Conservation (phyloP, 2,329 filamentous ascomycete species). For the Hypomyces perniciosus region DNA sequence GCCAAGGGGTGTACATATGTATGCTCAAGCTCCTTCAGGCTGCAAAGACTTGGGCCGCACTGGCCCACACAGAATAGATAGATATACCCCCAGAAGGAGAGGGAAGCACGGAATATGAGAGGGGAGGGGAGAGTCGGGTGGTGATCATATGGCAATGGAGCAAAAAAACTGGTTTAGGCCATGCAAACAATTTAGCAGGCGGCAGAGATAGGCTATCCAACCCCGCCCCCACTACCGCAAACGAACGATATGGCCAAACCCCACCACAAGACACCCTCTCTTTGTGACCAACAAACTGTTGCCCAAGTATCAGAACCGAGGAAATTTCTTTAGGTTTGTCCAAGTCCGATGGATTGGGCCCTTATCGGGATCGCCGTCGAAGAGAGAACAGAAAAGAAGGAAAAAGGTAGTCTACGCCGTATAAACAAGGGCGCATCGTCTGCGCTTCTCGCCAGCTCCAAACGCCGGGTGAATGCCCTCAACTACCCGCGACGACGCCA, state of each 20-base stretch:
- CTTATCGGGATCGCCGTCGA: neutral
- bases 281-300: constrained; percentile 8
- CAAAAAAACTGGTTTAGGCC: too few relatives aligned
- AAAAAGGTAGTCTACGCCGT: neutral
- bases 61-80: too few relatives aligned
- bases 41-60: too few relatives aligned
- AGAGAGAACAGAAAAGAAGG: neutral
- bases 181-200: too few relatives aligned
- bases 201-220: constrained; percentile 3
- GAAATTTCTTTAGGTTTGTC: constrained; percentile 1
- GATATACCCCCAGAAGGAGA: too few relatives aligned
- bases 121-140: too few relatives aligned
- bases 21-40: too few relatives aligned
- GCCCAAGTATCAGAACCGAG: constrained; percentile 2
- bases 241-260: constrained; percentile 11
- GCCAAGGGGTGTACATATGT: too few relatives aligned
- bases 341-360: neutral
- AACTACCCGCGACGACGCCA: too few relatives aligned
- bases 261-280: constrained; percentile 12
- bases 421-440: constrained; percentile 7
- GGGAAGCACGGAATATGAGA: too few relatives aligned
- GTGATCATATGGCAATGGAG: neutral
- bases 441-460: neutral
- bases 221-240: constrained; percentile 9
- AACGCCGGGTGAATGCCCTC: too few relatives aligned